Evolutionary conservation across 2,329 filamentous ascomycete species (phyloP).

Genomic region (Alternaria hordeiaustralica): DNA sequence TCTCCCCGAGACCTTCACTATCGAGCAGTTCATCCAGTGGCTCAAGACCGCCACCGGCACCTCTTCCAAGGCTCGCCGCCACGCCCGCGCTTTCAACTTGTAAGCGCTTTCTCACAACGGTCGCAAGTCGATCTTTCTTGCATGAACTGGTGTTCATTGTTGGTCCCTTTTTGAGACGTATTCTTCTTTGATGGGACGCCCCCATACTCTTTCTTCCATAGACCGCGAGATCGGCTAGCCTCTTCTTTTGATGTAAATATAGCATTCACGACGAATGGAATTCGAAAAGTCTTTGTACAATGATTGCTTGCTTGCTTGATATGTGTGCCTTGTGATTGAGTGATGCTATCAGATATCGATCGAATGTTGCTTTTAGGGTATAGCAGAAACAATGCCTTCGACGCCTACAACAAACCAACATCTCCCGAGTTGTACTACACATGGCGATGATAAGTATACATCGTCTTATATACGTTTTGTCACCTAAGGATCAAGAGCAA

Average conservation of each 20-base stretch:
- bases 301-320: background rate
- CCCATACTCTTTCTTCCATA: constrained; percentile 2
- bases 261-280: constrained; percentile 26
- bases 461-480: too few relatives aligned
- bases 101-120: constrained; percentile 34
- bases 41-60: constrained; percentile 32
- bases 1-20: constrained; percentile 39
- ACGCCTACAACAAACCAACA: too few relatives aligned
- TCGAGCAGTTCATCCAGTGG: constrained; percentile 39
- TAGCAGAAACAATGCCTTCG: too few relatives aligned
- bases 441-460: too few relatives aligned
- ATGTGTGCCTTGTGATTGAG: background rate
- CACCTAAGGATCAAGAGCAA: too few relatives aligned
- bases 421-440: too few relatives aligned
- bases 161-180: constrained; percentile 15
- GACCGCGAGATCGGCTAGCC: constrained; percentile 17
- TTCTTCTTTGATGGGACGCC: constrained; percentile 15
- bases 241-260: constrained; percentile 23
- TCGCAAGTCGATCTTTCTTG: constrained; percentile 1
- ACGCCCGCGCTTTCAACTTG: constrained; percentile 46
- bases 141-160: constrained; percentile 15
- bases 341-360: background rate
- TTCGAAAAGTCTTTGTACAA: constrained; percentile 6
- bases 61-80: constrained; percentile 36
- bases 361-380: too few relatives aligned